Evolutionary conservation across 176 grass and related monocot genomes (phyloP).

Genomic region (Oryza coarctata): DNA sequence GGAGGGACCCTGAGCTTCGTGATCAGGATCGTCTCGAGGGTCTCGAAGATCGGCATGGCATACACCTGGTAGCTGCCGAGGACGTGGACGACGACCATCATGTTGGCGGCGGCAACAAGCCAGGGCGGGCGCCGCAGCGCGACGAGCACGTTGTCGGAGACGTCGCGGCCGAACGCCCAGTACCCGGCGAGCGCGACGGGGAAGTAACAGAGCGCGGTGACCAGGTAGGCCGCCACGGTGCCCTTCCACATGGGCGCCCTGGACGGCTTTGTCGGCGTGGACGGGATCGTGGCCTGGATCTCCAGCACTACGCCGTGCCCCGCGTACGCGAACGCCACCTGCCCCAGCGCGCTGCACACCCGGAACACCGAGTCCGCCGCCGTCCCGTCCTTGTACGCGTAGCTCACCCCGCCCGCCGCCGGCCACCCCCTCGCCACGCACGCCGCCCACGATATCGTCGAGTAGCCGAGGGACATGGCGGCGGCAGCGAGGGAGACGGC

Average conservation of each 20-base stretch:
- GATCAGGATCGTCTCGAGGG: constrained; percentile 50
- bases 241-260: constrained; percentile 58
- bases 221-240: constrained; percentile 61
- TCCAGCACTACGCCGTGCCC: constrained; percentile 67
- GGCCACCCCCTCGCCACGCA: constrained; percentile 49
- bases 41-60: constrained; percentile 74
- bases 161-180: constrained; percentile 59
- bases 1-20: constrained; percentile 53
- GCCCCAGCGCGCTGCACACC: constrained; percentile 69
- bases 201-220: constrained; percentile 71
- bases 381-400: constrained; percentile 28
- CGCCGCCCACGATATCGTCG: constrained; percentile 59
- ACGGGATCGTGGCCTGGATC: constrained; percentile 77
- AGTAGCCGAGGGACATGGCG: constrained; percentile 74
- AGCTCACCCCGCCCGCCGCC: constrained; percentile 38
- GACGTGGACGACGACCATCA: constrained; percentile 81
- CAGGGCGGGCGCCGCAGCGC: constrained; percentile 55
- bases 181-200: constrained; percentile 61
- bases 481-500: constrained; percentile 68
- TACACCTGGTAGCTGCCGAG: constrained; percentile 83
- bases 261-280: constrained; percentile 47
- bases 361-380: constrained; percentile 43
- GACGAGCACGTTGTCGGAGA: constrained; percentile 49
- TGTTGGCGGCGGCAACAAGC: constrained; percentile 72
- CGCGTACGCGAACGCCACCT: constrained; percentile 73